Base-by-base conservation (phyloP, 73 alveolate species). In the Symbiodinium pilosum region DNA sequence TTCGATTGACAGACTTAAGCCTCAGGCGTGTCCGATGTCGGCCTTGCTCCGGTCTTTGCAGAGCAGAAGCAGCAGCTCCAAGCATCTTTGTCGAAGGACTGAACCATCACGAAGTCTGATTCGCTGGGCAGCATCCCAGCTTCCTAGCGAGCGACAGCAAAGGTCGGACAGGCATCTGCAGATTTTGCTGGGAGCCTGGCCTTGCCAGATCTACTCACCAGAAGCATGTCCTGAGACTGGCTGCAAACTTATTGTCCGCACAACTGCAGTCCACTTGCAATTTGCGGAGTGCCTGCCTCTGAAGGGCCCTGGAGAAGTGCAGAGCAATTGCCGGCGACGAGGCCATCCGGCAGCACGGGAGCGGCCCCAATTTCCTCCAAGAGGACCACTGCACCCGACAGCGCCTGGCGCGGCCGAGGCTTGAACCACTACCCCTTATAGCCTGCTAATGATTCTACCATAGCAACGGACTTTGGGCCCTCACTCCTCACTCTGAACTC, bases 291-390 rank as follows among this genome's bases (percentile, higher is more conserved):
- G 7, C 64, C 14, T 64, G 54, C 94, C 94, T 56, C 94, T n/a
- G 40, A 16, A 2, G 41, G 43, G 30, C 43, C 93, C 41, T 32
- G 34, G 36, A 88, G 86, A 86, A 88, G 47, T 39, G 95, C 95
- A 47, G 95, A 34, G 87, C 95, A 88, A 86, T 88, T 88, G 73
- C 95, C 95, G 28, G 95, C 95, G n/a, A 88, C 87, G 30, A 88
- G 71, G 43, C 95, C 95, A 42, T 88, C 95, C 5, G 95, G 86
- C 73, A 88, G 36, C 20, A 88, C 44, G 26, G 95, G 95, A 9
- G 95, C 95, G 34, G 95, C 95, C 12, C 95, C 95, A 83, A 32
- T 40, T 30, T 88, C 73, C 41, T 88, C 95, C 87, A 88, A 40
- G 44, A 88, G 69, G 34, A 88, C 86, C 44, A 54, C 71, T 34